Conservation (phyloP, 169 alveolate genomes). For the Blepharisma undulans region DNA sequence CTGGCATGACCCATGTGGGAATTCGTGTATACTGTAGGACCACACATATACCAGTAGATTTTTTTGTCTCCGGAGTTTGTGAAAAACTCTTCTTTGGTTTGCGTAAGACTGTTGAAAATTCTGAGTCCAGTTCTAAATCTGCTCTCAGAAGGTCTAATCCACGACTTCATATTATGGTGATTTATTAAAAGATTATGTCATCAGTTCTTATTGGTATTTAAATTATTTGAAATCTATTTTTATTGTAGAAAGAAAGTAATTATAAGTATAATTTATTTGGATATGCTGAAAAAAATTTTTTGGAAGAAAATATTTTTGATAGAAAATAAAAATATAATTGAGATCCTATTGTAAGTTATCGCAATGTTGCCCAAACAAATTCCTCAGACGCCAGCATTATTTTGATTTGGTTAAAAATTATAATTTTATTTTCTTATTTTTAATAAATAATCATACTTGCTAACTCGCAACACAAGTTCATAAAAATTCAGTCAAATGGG, state of each 20-base stretch:
- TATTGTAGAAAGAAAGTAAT: neutral
- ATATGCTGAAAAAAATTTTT: neutral
- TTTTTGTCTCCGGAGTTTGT: constrained; percentile 63
- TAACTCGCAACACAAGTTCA: neutral
- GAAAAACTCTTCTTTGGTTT: constrained; percentile 38
- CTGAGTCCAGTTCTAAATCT: constrained; percentile 34
- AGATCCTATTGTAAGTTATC: neutral
- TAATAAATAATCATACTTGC: neutral
- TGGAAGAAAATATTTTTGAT: neutral
- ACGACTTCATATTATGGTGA: neutral
- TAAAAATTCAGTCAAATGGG: neutral
- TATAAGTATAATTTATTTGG: neutral
- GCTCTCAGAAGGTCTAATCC: constrained; percentile 13
- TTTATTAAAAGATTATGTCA: neutral
- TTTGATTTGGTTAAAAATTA: no score
- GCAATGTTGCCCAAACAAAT: neutral
- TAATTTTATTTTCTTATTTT: no score
- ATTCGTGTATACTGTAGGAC: constrained; percentile 96
- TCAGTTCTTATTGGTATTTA: neutral
- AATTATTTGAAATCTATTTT: neutral
- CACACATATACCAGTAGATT: constrained; percentile 92
- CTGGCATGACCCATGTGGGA: constrained; percentile 99
- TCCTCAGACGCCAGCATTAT: neutral
- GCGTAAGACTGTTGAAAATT: constrained; percentile 24
- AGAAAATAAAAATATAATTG: neutral